Base-by-base conservation (phyloP, 225 moss, liverwort and hornwort species). In the Pseudoscleropodium purum region DNA sequence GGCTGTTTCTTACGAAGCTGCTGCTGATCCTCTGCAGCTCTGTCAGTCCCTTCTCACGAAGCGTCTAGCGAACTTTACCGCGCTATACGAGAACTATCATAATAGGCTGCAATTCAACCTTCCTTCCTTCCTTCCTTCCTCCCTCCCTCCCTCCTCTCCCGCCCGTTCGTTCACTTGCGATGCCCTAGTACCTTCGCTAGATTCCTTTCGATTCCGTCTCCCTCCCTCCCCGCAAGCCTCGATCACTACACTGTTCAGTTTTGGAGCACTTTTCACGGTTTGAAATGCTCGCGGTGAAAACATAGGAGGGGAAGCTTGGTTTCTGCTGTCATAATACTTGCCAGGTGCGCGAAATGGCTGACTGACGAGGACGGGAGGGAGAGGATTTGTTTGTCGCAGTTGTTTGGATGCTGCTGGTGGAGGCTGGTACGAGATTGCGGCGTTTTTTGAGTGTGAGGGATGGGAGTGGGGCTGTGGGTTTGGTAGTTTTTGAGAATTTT, bases 401-500 rank as follows among this genome's bases (percentile, higher is more conserved):
- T 82, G 92, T 85, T 88, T 49, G 87, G 84, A 76, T 79, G 79
- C 89, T 86, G 89, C 79, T 87, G 91, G 84, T 87, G 89, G 66
- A 86, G 90, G 26, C 85, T 74, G 88, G 86, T 86, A 86, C 83
- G 86, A 54, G 90, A 74, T 68, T 37, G 82, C 45, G 66, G 68
- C 68, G 37, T 65, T 57, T 33, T 34, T 17, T 80, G 1, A 14
- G 57, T 67, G 67, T 19, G 87, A 47, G 11, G 24, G 11, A 59
- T 21, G 61, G 36, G 60, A 37, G 27, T 21, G 34, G 8, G 51
- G 49, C 34, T 45, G 36, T 36, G 76, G 11, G 47, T 47, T 82
- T 52, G 49, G 72, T 31, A 23, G 82, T 43, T 78, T 60, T 2
- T 69, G 33, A 88, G 60, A 51, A 59, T 82, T 76, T 45, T 67